Evolutionary conservation across 805 yeast genomes (phyloP).

Genomic region (Lipomyces spencermartinsiae): DNA sequence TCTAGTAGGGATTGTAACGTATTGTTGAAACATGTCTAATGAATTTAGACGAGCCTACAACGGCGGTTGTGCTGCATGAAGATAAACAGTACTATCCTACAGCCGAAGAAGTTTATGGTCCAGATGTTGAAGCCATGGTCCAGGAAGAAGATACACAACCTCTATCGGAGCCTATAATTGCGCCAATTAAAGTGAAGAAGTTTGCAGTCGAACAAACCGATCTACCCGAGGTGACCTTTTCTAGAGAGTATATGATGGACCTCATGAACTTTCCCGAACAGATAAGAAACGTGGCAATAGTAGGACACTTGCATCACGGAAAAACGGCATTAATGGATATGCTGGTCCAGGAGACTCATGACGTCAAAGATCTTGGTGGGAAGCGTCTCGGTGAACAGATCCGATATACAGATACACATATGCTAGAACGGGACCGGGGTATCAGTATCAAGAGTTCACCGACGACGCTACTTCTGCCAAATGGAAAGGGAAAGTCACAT

Average conservation of each 20-base stretch:
- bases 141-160: slow-evolving; percentile 61
- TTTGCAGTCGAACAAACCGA: slow-evolving; percentile 58
- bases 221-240: slow-evolving; percentile 66
- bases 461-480: slow-evolving; percentile 63
- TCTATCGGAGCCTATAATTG: slow-evolving; percentile 67
- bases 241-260: slow-evolving; percentile 65
- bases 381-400: slow-evolving; percentile 53
- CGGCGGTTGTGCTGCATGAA: slow-evolving; percentile 52
- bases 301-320: slow-evolving; percentile 86
- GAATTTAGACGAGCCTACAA: slow-evolving; percentile 27
- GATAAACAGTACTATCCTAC: slow-evolving; percentile 54
- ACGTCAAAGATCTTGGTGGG: slow-evolving; percentile 44
- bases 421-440: slow-evolving; percentile 73
- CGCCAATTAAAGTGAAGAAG: slow-evolving; percentile 53
- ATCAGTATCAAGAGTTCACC: slow-evolving; percentile 69
- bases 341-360: slow-evolving; percentile 72
- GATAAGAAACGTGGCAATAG: slow-evolving; percentile 73
- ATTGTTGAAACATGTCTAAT: slow-evolving; percentile 1
- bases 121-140: slow-evolving; percentile 69
- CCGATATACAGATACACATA: slow-evolving; percentile 74
- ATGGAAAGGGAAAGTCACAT: slow-evolving; percentile 59
- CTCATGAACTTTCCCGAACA: slow-evolving; percentile 62
- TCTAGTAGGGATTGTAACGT: background rate
- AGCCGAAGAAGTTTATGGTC: slow-evolving; percentile 58
- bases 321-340: slow-evolving; percentile 80